Percentiles rank a stretch among this genome's conserved stretches.
Conservation (phyloP, 768 basidiomycete species). For the Vararia minispora region DNA sequence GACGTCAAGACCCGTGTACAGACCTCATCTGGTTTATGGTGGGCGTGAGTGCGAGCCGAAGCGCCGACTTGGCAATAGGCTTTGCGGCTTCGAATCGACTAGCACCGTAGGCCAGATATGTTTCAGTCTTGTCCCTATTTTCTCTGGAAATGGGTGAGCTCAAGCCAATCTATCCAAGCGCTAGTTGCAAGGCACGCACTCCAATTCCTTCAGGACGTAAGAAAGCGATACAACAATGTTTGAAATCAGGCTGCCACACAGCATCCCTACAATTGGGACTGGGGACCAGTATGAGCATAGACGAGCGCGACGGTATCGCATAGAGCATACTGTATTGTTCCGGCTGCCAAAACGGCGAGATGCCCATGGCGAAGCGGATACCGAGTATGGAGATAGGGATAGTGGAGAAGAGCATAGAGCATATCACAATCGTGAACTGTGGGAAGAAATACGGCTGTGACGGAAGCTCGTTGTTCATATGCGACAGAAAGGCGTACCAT, state of each 20-base stretch:
- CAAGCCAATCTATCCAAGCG: background rate
- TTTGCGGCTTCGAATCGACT: constrained; percentile 74
- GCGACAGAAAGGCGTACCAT: constrained; percentile 43
- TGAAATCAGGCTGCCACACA: constrained; percentile 71
- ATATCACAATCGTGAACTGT: constrained; percentile 56
- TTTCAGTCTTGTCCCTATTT: constrained; percentile 78
- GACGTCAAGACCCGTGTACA: constrained; percentile 5
- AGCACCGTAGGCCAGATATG: constrained; percentile 78
- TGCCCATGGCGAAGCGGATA: constrained; percentile 61
- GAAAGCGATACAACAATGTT: constrained; percentile 62
- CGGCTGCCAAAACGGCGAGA: constrained; percentile 75
- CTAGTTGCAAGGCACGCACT: constrained; percentile 30
- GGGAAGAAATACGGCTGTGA: too few species aligned
- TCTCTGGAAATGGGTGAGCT: constrained; percentile 35
- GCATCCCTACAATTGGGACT: constrained; percentile 84
- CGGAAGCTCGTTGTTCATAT: too few species aligned
- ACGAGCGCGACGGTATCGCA: background rate
- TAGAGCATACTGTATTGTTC: constrained; percentile 53
- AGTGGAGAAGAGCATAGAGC: constrained; percentile 64
- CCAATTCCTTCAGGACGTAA: constrained; percentile 65
- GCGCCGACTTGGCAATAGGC: constrained; percentile 66
- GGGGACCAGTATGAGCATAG: background rate
- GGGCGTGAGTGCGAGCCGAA: constrained; percentile 71
- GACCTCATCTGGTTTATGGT: constrained; percentile 83
- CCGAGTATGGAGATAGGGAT: constrained; percentile 75